Evolutionary conservation across 2,329 filamentous ascomycete species (phyloP).

Genomic region (Alternaria atra): DNA sequence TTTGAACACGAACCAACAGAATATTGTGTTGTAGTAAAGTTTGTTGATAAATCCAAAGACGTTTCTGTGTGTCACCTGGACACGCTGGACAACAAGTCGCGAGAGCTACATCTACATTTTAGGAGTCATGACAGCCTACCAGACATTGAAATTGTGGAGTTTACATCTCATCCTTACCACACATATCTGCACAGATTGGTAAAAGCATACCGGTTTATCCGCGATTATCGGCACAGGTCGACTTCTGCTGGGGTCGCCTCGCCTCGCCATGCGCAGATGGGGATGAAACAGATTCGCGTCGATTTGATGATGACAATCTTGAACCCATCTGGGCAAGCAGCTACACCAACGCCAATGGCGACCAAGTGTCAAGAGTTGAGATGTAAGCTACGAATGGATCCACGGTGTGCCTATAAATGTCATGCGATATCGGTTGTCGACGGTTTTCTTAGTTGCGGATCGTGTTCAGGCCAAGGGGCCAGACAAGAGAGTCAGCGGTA

Average conservation of each 20-base stretch:
- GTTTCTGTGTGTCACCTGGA: not conserved
- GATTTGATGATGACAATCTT: not conserved
- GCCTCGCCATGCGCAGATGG: not conserved
- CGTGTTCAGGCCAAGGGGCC: constrained; percentile 1
- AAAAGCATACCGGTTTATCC: not conserved
- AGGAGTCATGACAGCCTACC: not conserved
- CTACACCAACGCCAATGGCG: not conserved
- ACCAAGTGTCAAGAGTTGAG: not conserved
- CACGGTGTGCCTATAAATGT: not conserved
- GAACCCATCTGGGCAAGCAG: not conserved
- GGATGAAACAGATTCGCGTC: not conserved
- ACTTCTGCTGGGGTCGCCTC: not conserved
- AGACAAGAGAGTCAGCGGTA: constrained; percentile 1
- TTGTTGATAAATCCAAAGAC: not conserved
- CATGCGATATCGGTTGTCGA: not conserved
- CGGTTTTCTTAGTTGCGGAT: not conserved
- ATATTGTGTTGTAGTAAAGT: not conserved
- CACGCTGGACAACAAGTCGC: not conserved
- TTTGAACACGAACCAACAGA: not conserved
- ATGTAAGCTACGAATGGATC: not conserved
- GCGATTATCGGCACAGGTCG: not conserved
- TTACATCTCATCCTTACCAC: not conserved
- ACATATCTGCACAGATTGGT: not conserved
- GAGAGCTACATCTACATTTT: not conserved
- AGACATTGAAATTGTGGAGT: not conserved